Conservation (phyloP, 352 stramenopile genomes). For the Pythium folliculosum region DNA sequence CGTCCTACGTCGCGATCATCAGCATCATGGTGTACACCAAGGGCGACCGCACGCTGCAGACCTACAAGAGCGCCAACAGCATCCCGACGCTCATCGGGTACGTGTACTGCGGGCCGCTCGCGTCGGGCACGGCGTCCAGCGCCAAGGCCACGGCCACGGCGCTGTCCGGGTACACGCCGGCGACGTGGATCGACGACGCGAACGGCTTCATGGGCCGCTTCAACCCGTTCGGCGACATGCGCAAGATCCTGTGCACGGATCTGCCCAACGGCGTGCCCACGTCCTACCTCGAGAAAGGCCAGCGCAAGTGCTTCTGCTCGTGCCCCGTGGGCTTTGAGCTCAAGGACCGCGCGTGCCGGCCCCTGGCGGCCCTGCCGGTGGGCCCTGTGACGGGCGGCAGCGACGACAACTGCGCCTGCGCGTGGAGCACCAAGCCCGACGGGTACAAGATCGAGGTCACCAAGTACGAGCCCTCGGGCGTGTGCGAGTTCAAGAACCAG, state of each 20-base stretch:
- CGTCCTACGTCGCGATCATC: constrained; percentile 12
- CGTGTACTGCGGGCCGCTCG: constrained; percentile 1
- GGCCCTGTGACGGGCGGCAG: not conserved
- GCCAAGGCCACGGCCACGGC: not conserved
- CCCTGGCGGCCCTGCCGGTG: not conserved
- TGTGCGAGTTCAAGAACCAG: constrained; percentile 40
- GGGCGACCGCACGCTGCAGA: constrained; percentile 1
- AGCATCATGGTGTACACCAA: constrained; percentile 18
- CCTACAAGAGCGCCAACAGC: not conserved
- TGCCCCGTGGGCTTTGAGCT: constrained; percentile 46
- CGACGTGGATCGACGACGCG: not conserved
- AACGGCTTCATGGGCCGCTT: constrained; percentile 18
- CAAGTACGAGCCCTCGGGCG: constrained; percentile 26
- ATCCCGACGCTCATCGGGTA: constrained; percentile 1
- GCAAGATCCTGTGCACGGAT: constrained; percentile 36
- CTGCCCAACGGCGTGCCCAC: constrained; percentile 45
- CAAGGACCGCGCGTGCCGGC: constrained; percentile 26
- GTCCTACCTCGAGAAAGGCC: constrained; percentile 42
- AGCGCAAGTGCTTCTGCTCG: constrained; percentile 57
- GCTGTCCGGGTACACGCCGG: constrained; percentile 7
- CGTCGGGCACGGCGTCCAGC: not conserved
- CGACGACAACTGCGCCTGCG: constrained; percentile 40
- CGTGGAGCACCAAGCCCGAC: constrained; percentile 35
- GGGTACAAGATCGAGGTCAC: constrained; percentile 13
- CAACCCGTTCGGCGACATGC: constrained; percentile 52